A percentile compares a stretch with the other conserved stretches of the same genome.
These are phyloP conservation scores for Ostreobium quekettii DNA, from an alignment of 139 green algal genomes.

Conservation along the genomic window DNA sequence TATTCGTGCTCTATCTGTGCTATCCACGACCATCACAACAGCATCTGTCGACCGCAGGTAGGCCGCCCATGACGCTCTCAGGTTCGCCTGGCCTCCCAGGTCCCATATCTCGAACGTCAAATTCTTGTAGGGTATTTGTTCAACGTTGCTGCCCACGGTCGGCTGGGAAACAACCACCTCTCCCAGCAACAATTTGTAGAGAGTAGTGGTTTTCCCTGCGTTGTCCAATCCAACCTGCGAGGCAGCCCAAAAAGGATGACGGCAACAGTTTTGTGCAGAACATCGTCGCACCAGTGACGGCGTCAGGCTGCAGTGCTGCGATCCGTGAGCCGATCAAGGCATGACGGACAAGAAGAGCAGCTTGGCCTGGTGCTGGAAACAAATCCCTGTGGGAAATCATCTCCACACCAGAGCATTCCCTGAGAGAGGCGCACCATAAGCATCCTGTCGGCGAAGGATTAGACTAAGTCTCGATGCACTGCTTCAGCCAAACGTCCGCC, in stretches of 20 bases:
- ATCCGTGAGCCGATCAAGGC: no score
- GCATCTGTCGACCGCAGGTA: conserved; percentile 82
- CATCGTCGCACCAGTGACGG: no score
- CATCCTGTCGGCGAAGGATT: no score
- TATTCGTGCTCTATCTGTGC: conserved; percentile 73
- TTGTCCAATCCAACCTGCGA: conserved; percentile 79
- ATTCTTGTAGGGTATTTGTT: conserved; percentile 69
- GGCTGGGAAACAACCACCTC: conserved; percentile 72
- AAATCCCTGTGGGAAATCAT: no score
- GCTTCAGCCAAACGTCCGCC: no score
- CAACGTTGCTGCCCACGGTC: conserved; percentile 84
- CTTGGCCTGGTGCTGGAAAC: no score
- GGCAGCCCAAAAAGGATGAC: neutral
- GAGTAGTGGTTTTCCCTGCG: conserved; percentile 86
- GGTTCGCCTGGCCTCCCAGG: conserved; percentile 76
- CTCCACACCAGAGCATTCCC: no score
- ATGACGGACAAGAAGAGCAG: no score
- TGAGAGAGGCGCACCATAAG: no score
- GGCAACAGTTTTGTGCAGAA: no score
- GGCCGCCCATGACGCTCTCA: conserved; percentile 76
- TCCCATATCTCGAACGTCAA: conserved; percentile 80
- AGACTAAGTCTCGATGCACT: no score
- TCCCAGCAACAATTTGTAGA: conserved; percentile 84
- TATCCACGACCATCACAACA: conserved; percentile 74
- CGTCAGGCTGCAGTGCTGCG: no score